Evolutionary conservation across 306 rosid genomes (phyloP), one percentile per base, ranked within the genome.

Genomic region (Albizia julibrissin): DNA sequence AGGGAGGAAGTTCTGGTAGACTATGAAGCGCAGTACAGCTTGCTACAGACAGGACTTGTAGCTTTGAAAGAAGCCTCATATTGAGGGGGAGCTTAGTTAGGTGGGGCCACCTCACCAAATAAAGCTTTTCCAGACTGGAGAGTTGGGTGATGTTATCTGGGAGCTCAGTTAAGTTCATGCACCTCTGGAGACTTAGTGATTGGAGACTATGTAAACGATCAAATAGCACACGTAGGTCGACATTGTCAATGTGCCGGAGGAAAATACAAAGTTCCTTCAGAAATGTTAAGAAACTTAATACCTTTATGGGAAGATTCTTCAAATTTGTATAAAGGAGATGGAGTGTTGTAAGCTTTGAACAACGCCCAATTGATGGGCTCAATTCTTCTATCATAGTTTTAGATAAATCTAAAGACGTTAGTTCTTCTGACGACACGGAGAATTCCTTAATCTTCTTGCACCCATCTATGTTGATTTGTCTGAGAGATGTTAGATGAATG

Each of bases 381-480:
- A 80, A n/a, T 43, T 22, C 21, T 19, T 40, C 21, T 43, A 71
- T 19, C 21, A 5, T 0, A 3, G 0, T 19, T 0, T 0, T 0
- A 0, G 40, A 44, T 2, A 52, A 19, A 52, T 0, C 0, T 6
- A 80, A 16, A 7, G 0, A 1, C 3, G 8, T 11, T 14, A 80
- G 49, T 29, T 15, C 44, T 11, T 47, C 72, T 6, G 66, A 22
- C 0, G n/a, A 58, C 47, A 56, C 1, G 0, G 49, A 61, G 62
- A 71, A 27, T 71, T 71, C n/a, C 46, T 21, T 29, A 0, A 80
- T 0, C 19, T 58, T 6, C 1, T 0, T 0, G 13, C 47, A 0
- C 8, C 14, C 2, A 43, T 0, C 0, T 42, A 19, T 19, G 0
- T 0, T 0, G 6, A 80, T 11, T 3, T 6, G 0, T 2, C 0